A percentile compares a stretch with the other conserved stretches of the same genome.
phyloP scores from a whole-genome alignment of 2,329 filamentous ascomycete genomes.

The Pseudogymnoascus sp. region DNA sequence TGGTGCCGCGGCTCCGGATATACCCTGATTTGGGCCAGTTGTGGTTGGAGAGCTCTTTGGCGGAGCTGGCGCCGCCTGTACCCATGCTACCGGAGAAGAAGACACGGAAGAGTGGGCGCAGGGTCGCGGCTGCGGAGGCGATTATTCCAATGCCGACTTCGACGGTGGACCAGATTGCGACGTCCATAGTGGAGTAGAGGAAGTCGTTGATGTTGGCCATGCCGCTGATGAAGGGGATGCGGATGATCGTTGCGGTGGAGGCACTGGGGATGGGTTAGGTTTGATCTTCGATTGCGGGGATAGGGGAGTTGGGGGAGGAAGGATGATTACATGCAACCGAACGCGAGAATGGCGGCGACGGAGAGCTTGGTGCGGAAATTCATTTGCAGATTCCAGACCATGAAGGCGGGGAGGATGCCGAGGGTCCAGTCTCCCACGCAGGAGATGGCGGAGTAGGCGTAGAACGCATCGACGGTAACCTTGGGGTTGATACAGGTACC shows the following conservation, averaged over 20 bases:
- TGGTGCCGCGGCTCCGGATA: background rate
- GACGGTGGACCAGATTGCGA: conserved; percentile 20
- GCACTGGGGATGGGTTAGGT: conserved; percentile 13
- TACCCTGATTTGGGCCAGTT: background rate
- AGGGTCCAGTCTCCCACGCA: conserved; percentile 34
- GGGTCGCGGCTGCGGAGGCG: conserved; percentile 19
- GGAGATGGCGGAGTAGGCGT: conserved; percentile 33
- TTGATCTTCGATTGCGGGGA: background rate
- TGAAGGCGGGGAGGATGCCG: conserved; percentile 32
- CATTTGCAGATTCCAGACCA: conserved; percentile 36
- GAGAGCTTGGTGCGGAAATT: conserved; percentile 32
- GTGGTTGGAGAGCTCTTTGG: background rate
- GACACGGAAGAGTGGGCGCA: conserved; percentile 20
- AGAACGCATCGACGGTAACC: conserved; percentile 28
- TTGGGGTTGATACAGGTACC: conserved; percentile 29
- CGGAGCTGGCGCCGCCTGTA: no score
- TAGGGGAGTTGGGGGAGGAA: no score
- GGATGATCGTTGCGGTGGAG: conserved; percentile 23
- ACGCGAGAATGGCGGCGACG: conserved; percentile 22
- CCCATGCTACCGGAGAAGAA: conserved; percentile 11
- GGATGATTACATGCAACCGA: conserved; percentile 32
- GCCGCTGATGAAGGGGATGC: conserved; percentile 21
- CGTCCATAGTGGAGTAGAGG: conserved; percentile 19
- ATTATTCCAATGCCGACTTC: conserved; percentile 22
- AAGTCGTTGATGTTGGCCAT: conserved; percentile 19